Conservation (phyloP, 805 yeast species). For the Candida rishiriensis region DNA sequence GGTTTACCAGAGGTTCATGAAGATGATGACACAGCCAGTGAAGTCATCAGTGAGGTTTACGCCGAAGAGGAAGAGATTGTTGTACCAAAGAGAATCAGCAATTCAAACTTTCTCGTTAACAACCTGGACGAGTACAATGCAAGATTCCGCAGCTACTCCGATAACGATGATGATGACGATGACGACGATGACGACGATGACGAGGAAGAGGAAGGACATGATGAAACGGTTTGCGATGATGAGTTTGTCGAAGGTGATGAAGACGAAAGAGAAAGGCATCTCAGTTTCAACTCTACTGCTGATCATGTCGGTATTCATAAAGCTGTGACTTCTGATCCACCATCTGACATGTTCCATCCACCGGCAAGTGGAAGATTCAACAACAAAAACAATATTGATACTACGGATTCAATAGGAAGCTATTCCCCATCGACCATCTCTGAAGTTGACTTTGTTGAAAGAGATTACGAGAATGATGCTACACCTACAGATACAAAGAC, state of each 20-base stretch:
- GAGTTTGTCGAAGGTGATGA: constrained; percentile 5
- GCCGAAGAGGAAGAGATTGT: constrained; percentile 25
- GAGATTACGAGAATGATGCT: too few relatives aligned
- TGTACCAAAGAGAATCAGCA: constrained; percentile 24
- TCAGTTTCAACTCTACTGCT: background rate
- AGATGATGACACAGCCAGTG: constrained; percentile 35
- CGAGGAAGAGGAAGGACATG: constrained; percentile 13
- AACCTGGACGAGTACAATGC: constrained; percentile 29
- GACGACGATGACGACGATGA: background rate
- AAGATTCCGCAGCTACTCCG: constrained; percentile 12
- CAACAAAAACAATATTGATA: constrained; percentile 12
- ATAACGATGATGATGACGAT: constrained; percentile 7
- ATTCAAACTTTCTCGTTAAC: constrained; percentile 28
- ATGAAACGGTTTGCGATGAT: constrained; percentile 2
- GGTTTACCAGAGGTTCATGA: constrained; percentile 13
- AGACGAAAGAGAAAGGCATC: background rate
- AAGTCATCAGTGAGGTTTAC: constrained; percentile 38
- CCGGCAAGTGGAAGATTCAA: constrained; percentile 2
- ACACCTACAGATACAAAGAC: constrained; percentile 27
- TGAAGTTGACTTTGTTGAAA: background rate
- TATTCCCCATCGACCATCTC: constrained; percentile 23
- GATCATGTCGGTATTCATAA: constrained; percentile 1
- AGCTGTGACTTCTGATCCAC: background rate
- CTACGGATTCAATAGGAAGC: constrained; percentile 25
- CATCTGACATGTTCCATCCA: constrained; percentile 3